Base-by-base conservation (phyloP, 2,329 filamentous ascomycete species). In the Neofusicoccum sp. region DNA sequence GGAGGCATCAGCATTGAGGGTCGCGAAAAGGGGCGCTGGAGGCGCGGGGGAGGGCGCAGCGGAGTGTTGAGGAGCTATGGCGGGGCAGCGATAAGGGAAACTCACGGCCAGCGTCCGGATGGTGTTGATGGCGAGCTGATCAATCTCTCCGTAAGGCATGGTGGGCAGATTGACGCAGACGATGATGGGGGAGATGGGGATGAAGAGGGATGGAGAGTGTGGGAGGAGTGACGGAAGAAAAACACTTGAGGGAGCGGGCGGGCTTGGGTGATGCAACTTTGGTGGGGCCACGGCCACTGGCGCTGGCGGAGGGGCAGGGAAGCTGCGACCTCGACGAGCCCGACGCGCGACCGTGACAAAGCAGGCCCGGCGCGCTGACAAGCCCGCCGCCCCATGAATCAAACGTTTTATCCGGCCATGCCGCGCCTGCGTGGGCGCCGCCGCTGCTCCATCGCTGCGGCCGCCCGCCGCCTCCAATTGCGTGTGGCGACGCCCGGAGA, bases 41-140 rank as follows among this genome's bases (percentile, higher is more conserved):
- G 47, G 60, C 49, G 47, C 40, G 48, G 44, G 49, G n/a, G 33
- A 54, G 40, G 68, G 64, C 64, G 62, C 62, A 58, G 51, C 30
- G 49, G 62, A 63, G 54, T 62, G 65, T 67, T 71, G 67, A 57
- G 66, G 63, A 60, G 68, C 41, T 34, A 40, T 61, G 53, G 58
- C 44, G 61, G 61, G 61, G 58, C 24, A 57, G 48, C 44, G 53
- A 49, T 43, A 45, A 61, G 63, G 61, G 58, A 60, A 64, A 88
- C 92, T 79, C 89, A 98, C 95, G 78, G 95, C 93, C 72, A 99
- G 86, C 76, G 91, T 81, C 78, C 95, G 91, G 84, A 99, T 98
- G 79, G 93, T 96, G 89, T 98, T 98, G 83, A 99, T 91, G 75
- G 91, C 90, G 80, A 92, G 86, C 84, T 89, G 83, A 79, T 99